Evolutionary conservation across 2,329 filamentous ascomycete genomes (phyloP), one percentile per base, ranked within the genome.

Genomic region (Gaeumannomyces tritici): DNA sequence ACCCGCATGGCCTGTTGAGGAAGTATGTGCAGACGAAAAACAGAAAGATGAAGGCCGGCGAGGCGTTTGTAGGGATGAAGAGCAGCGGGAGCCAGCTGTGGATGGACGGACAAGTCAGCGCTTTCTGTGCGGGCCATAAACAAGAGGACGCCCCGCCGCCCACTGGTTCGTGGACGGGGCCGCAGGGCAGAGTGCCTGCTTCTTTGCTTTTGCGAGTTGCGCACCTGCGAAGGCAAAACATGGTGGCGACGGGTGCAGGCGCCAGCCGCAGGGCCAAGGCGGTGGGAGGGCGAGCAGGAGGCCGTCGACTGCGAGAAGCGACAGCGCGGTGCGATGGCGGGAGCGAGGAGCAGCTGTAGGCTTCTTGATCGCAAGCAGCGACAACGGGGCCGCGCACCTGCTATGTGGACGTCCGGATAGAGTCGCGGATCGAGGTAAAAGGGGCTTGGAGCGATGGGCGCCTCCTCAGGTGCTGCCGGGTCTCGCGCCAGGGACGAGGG

Each of bases 1-100:
- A 99, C 69, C 96, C 89, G 79, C 95, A 99, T 62, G 95, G 95
- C 62, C 93, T 88, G 78, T 97, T 96, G 70, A 99, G 87, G 77
- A 96, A 90, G 81, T 96, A 98, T 67, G 93, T 96, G 75, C 93
- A 91, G 67, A 91, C 83, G 79, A 99, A 89, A 81, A 95, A 91
- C 76, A 91, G 84, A 77, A 93, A 85, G 73, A 95, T 90, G 79
- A 93, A 93, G 70, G 90, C 83, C 29, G 90, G 90, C 63, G 89
- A 92, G 68, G 90, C 89, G 74, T 93, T 92, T 64, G 90, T 91
- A 61, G 90, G 90, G 69, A 95, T 92, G 76, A 95, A 93, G 73
- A 95, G 89, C 69, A 95, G 86, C 33, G 90, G 90, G 61, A 95
- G 84, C 89, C 90, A 93, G 76, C 90, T 93, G 69, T 31, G 4